A percentile compares a stretch with the other conserved stretches of the same genome.
Evolutionary conservation across 2,329 filamentous ascomycete species (phyloP).

Genomic region (Zasmidium cellare): DNA sequence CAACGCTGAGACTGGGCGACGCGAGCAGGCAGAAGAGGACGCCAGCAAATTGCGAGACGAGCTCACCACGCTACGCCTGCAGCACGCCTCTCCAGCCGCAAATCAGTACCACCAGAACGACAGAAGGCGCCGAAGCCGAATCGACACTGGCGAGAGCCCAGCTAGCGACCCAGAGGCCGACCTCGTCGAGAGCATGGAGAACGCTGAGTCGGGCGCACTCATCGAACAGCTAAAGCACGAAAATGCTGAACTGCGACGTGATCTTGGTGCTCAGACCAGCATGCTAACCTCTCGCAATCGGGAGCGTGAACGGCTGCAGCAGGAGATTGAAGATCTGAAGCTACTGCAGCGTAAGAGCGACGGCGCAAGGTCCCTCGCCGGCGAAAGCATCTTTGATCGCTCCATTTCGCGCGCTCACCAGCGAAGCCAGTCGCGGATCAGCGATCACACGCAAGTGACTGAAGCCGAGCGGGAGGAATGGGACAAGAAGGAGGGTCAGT

Average conservation of each 20-base stretch:
- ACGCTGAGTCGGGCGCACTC: slow-evolving; percentile 57
- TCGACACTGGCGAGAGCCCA: slow-evolving; percentile 30
- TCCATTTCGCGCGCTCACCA: slow-evolving; percentile 79
- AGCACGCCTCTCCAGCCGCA: slow-evolving; percentile 42
- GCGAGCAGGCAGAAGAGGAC: slow-evolving; percentile 89
- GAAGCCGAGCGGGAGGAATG: slow-evolving; percentile 83
- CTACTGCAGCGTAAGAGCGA: slow-evolving; percentile 76
- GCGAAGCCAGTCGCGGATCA: slow-evolving; percentile 72
- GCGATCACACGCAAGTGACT: slow-evolving; percentile 67
- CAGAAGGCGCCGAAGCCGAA: slow-evolving; percentile 33
- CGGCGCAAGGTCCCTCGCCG: slow-evolving; percentile 58
- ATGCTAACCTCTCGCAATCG: slow-evolving; percentile 96
- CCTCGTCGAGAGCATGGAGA: slow-evolving; percentile 56
- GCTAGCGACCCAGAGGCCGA: slow-evolving; percentile 31
- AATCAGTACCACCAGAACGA: slow-evolving; percentile 39
- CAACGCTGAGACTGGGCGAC: slow-evolving; percentile 83
- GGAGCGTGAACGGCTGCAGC: slow-evolving; percentile 90
- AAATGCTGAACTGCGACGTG: slow-evolving; percentile 85
- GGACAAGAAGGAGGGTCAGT: slow-evolving; percentile 77
- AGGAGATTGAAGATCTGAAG: slow-evolving; percentile 96
- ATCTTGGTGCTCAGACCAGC: slow-evolving; percentile 92
- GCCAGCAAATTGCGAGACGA: slow-evolving; percentile 83
- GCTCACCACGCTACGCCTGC: slow-evolving; percentile 55
- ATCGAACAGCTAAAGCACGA: slow-evolving; percentile 90
- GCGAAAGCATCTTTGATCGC: slow-evolving; percentile 91